Percentiles rank a stretch among this genome's conserved stretches.
These are phyloP conservation scores for Alternaria tenuissima DNA, from an alignment of 2,329 filamentous ascomycete genomes.

Conservation along the genomic window DNA sequence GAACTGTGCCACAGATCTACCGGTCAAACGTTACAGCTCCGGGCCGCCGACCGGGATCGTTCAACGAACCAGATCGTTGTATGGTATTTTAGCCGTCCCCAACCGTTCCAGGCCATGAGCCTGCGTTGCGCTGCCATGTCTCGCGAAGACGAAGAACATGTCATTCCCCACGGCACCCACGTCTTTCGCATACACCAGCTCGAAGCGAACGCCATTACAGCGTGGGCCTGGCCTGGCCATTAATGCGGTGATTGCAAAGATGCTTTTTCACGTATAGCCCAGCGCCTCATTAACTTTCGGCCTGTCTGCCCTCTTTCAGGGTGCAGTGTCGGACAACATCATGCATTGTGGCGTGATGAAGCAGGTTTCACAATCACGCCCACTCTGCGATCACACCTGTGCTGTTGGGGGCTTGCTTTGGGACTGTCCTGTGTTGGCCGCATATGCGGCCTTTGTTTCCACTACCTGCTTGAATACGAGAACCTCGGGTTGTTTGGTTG, in stretches of 20 bases:
- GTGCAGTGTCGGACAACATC: neutral
- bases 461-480: neutral
- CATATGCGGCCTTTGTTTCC: neutral
- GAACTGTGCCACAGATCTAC: constrained; percentile 13
- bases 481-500: neutral
- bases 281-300: neutral
- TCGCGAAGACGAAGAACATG: neutral
- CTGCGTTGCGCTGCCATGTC: neutral
- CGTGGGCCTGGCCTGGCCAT: neutral
- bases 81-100: constrained; percentile 13
- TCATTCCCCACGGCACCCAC: neutral
- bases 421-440: neutral
- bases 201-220: neutral
- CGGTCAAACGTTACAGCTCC: constrained; percentile 14
- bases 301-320: neutral
- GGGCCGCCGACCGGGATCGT: constrained; percentile 14
- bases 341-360: neutral
- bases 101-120: neutral
- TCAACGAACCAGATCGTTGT: constrained; percentile 10
- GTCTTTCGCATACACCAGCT: neutral
- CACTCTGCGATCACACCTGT: neutral
- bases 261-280: neutral
- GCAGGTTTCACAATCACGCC: neutral
- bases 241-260: neutral
- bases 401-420: neutral